Base-by-base conservation (phyloP, 2,329 filamentous ascomycete genomes). In the Aspergillus bombycis region DNA sequence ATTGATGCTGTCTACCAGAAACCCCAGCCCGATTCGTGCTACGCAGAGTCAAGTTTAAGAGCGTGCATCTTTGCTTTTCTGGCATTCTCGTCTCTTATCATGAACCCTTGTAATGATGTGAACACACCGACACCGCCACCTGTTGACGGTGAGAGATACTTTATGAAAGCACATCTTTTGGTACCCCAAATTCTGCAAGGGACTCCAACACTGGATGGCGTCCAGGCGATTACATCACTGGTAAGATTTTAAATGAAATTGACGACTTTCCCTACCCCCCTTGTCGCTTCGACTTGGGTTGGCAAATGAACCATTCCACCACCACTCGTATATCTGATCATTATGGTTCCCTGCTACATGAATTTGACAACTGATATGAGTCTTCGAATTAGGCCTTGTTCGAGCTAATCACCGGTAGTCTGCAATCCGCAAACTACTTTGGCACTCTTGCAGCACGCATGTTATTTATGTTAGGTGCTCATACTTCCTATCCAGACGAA, bases 51-150 rank as follows among this genome's bases (percentile, higher is more conserved):
- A 3, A 75, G 75, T 32, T 78, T 80, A 19, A 82, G 77, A 56
- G 81, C 80, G 1, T 85, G 82, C 60, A 75, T 87, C 0, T 77
- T 84, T 56, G 77, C 84, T 0, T 86, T 87, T 67, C 63, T 82
- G 0, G 77, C 81, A 0, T 73, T 83, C 43, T 69, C 75, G 60
- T 76, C 68, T 45, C 65, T 74, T 12, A 54, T 71, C 6, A 71
- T 70, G 21, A 61, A 70, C 6, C 70, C 71, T 7, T 62, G 66
- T 61, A 70, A 12, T 58, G 68, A 4, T 6, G 23, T 1, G 38
- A 43, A 23, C 41, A 50, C 14, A 57, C 41, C 19, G 50, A 57
- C 4, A 23, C 62, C 52, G 2, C 57, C 64, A 8, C 57, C 65
- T 5, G 54, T 84, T 0, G 79, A 85, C 54, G 71, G 74, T 4